Evolutionary conservation across 768 basidiomycete genomes (phyloP).

Genomic region (Tephrocybe sp.): DNA sequence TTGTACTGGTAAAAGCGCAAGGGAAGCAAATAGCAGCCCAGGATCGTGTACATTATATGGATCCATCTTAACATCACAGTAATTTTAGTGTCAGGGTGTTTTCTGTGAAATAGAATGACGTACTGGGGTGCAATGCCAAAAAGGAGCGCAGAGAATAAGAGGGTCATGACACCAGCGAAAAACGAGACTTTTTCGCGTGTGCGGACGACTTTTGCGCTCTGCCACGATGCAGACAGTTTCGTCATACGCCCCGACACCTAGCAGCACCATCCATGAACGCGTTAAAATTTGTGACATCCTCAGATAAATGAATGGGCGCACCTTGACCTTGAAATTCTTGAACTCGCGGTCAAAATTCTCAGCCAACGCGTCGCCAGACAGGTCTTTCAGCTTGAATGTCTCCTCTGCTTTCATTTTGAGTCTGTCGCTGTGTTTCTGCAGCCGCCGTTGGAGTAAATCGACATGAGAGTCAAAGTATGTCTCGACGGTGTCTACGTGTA

Average conservation of each 20-base stretch:
- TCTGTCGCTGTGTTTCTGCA: slow-evolving; percentile 84
- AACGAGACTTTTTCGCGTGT: slow-evolving; percentile 88
- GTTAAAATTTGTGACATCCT: slow-evolving; percentile 1
- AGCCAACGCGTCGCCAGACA: slow-evolving; percentile 63
- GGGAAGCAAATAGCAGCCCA: slow-evolving; percentile 78
- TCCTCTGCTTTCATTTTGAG: slow-evolving; percentile 83
- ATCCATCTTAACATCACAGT: slow-evolving; percentile 63
- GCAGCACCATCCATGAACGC: slow-evolving; percentile 3
- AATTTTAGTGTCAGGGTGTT: slow-evolving; percentile 11
- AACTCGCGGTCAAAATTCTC: slow-evolving; percentile 87
- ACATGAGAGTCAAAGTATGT: slow-evolving; percentile 93
- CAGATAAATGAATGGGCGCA: slow-evolving; percentile 29
- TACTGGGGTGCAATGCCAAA: slow-evolving; percentile 89
- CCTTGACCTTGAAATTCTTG: slow-evolving; percentile 85
- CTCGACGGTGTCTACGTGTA: slow-evolving; percentile 78
- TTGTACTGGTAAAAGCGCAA: slow-evolving; percentile 86
- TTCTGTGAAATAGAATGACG: slow-evolving; percentile 30
- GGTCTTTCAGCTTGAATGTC: slow-evolving; percentile 67
- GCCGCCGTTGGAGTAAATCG: slow-evolving; percentile 77
- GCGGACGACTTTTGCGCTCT: slow-evolving; percentile 84
- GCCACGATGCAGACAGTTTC: slow-evolving; percentile 81
- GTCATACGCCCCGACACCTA: slow-evolving; percentile 83
- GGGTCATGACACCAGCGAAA: slow-evolving; percentile 90
- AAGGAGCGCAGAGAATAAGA: slow-evolving; percentile 81
- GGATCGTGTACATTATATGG: slow-evolving; percentile 83